phyloP scores from a whole-genome alignment of 805 yeast genomes.

The Ogataea paraovalis region DNA sequence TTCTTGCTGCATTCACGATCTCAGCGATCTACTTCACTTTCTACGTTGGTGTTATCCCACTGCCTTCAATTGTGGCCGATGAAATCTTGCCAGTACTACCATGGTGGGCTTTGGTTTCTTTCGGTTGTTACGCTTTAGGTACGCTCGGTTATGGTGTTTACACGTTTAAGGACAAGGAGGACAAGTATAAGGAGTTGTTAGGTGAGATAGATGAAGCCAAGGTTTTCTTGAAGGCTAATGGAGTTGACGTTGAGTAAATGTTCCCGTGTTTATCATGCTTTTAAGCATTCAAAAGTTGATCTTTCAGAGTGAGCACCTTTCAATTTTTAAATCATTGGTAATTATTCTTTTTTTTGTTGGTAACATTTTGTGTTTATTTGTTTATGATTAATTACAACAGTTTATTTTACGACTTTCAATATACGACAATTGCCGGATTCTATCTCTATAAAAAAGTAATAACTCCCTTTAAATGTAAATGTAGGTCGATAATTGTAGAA shows the following conservation, averaged over 20 bases:
- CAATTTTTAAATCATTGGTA: not conserved
- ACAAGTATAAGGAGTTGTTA: conserved; percentile 58
- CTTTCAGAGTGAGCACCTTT: not conserved
- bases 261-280: no score
- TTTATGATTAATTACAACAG: not conserved
- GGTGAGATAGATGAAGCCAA: conserved; percentile 61
- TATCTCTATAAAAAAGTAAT: not conserved
- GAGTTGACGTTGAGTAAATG: conserved; percentile 44
- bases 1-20: conserved; percentile 40
- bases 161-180: conserved; percentile 69
- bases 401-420: not conserved
- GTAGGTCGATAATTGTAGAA: not conserved
- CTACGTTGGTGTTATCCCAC: conserved; percentile 50
- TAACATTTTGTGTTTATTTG: not conserved
- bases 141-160: conserved; percentile 65
- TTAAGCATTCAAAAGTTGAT: no score
- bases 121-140: conserved; percentile 66
- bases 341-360: not conserved
- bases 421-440: not conserved
- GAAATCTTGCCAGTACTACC: conserved; percentile 65
- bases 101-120: conserved; percentile 64
- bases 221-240: conserved; percentile 49
- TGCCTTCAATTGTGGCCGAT: conserved; percentile 40
- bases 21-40: conserved; percentile 52
- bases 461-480: not conserved